phyloP scores from a whole-genome alignment of 148 eudicot species.

The Bassia scoparia region DNA sequence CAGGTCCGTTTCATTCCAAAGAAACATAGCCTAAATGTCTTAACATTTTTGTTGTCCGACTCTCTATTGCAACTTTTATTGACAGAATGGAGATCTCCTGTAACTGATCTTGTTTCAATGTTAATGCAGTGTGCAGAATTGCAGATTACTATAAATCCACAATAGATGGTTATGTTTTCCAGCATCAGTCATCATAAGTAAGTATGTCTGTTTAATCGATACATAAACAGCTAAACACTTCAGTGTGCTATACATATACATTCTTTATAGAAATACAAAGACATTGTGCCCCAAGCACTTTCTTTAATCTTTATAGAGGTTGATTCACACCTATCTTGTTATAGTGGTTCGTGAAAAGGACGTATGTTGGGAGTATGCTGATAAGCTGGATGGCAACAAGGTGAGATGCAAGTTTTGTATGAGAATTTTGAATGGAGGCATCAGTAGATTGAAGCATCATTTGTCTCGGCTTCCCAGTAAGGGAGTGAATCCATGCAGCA shows the following conservation, averaged over 20 bases:
- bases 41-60: no score
- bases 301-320: background rate
- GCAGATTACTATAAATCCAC: background rate
- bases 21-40: no score
- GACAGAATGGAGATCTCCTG: background rate
- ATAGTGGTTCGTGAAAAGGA: slow-evolving; percentile 98
- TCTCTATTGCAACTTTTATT: no score
- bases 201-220: slow-evolving; percentile 3
- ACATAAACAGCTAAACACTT: background rate
- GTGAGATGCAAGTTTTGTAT: slow-evolving; percentile 89
- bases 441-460: slow-evolving; percentile 93
- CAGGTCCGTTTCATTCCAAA: no score
- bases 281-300: background rate
- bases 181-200: slow-evolving; percentile 24
- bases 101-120: background rate
- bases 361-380: slow-evolving; percentile 95
- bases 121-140: slow-evolving; percentile 23
- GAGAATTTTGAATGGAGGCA: slow-evolving; percentile 80
- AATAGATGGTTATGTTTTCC: background rate
- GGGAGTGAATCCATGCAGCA: slow-evolving; percentile 92
- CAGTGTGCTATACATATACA: background rate
- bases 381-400: slow-evolving; percentile 88
- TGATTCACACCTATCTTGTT: background rate
- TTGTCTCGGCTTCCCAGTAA: slow-evolving; percentile 90
- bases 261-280: background rate